Conservation (phyloP, 225 moss, liverwort and hornwort genomes). For the Bryum argenteum region DNA sequence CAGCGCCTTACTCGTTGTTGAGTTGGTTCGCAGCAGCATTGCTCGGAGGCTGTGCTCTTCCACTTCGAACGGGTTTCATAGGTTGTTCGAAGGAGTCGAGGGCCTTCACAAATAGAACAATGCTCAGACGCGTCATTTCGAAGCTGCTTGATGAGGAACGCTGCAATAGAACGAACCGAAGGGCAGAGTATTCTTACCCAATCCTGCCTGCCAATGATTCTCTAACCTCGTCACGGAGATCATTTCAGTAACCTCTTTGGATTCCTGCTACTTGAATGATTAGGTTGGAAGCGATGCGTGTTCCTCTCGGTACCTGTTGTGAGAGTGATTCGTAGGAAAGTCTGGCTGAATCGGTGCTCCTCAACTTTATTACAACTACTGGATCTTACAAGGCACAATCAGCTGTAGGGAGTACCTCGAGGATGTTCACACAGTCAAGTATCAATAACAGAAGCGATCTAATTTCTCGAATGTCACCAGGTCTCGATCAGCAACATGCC, state of each 20-base stretch:
- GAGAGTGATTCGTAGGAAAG: constrained; percentile 12
- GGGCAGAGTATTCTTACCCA: constrained; percentile 20
- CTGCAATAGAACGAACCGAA: not conserved
- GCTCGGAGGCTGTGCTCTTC: constrained; percentile 26
- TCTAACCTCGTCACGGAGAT: not conserved
- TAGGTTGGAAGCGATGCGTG: not conserved
- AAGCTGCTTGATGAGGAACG: not conserved
- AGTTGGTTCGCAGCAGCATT: constrained; percentile 7
- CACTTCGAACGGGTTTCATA: constrained; percentile 11
- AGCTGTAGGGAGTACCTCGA: constrained; percentile 6
- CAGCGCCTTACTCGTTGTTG: no score
- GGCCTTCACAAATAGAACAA: constrained; percentile 32
- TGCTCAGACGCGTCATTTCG: constrained; percentile 16
- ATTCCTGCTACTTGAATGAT: not conserved
- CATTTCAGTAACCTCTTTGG: not conserved
- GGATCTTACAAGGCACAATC: constrained; percentile 14
- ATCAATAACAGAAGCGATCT: not conserved
- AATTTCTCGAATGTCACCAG: not conserved
- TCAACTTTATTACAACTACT: constrained; percentile 21
- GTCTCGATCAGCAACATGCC: not conserved
- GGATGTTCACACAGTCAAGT: constrained; percentile 10
- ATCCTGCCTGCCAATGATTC: not conserved
- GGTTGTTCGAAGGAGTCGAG: constrained; percentile 27
- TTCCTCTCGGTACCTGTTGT: constrained; percentile 16
- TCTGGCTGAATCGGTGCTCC: constrained; percentile 18